Conservation (phyloP, 768 basidiomycete species). For the Gautieria morchelliformis region DNA sequence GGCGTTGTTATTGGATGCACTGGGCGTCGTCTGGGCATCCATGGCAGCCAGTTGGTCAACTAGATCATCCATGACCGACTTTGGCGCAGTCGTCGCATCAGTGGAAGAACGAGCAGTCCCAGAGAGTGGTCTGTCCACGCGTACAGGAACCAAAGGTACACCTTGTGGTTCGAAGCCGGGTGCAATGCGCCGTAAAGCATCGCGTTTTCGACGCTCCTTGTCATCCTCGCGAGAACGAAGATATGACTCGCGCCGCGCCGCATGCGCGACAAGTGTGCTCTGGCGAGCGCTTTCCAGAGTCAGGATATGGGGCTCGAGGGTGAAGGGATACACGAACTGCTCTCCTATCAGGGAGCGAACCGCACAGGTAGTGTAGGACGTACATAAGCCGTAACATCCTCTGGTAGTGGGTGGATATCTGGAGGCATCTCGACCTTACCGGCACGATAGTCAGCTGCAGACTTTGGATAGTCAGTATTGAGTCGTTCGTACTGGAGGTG, state of each 20-base stretch:
- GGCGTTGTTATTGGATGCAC: not conserved
- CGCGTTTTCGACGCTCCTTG: constrained; percentile 54
- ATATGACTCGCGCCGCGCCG: constrained; percentile 60
- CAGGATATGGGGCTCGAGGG: constrained; percentile 79
- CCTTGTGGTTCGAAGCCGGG: constrained; percentile 73
- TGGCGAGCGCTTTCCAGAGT: constrained; percentile 66
- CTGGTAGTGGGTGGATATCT: constrained; percentile 91
- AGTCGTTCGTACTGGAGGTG: constrained; percentile 47
- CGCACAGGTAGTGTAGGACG: constrained; percentile 18
- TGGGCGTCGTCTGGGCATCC: constrained; percentile 26
- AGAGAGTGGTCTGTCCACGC: constrained; percentile 13
- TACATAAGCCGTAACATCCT: constrained; percentile 84
- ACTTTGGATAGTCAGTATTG: too few relatives aligned
- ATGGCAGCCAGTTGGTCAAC: constrained; percentile 74
- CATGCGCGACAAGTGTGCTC: constrained; percentile 52
- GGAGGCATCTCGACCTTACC: constrained; percentile 73
- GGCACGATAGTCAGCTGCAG: not conserved
- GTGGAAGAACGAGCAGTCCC: constrained; percentile 16
- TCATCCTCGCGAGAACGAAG: constrained; percentile 68
- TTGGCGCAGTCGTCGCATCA: constrained; percentile 13
- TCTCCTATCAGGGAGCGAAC: not conserved
- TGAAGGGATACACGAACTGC: constrained; percentile 95
- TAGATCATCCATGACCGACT: constrained; percentile 70
- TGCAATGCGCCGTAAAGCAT: constrained; percentile 66
- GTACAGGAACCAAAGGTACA: constrained; percentile 48